These are phyloP conservation scores for Trifolium subterraneum DNA, from an alignment of 306 rosid genomes.

Conservation along the genomic window DNA sequence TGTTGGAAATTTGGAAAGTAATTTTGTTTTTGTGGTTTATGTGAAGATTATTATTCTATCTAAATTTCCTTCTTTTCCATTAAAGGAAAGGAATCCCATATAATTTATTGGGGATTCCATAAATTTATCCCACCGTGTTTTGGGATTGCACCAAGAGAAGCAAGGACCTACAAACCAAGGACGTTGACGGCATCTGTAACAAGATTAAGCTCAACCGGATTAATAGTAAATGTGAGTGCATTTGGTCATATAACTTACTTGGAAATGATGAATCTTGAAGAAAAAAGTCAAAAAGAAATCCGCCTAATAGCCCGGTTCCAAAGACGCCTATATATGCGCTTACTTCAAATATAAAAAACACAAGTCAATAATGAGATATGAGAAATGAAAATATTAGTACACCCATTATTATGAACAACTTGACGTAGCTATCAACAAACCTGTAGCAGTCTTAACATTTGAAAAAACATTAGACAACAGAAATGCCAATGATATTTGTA, in stretches of 20 bases:
- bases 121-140: neutral
- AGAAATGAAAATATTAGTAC: conserved; percentile 32
- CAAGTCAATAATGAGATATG: conserved; percentile 35
- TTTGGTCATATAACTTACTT: conserved; percentile 59
- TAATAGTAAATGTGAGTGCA: conserved; percentile 9
- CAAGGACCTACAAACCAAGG: neutral
- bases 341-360: conserved; percentile 56
- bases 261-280: conserved; percentile 64
- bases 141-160: conserved; percentile 4
- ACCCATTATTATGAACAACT: conserved; percentile 8
- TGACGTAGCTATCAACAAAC: conserved; percentile 51
- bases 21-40: neutral
- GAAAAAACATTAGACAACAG: conserved; percentile 70
- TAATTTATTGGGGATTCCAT: neutral
- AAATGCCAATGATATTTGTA: conserved; percentile 81
- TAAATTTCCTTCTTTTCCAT: too few species aligned
- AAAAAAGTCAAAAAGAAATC: conserved; percentile 65
- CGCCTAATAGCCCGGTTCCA: conserved; percentile 81
- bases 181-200: neutral
- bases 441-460: conserved; percentile 78
- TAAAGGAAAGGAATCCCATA: neutral
- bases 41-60: neutral
- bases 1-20: neutral
- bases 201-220: neutral
- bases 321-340: conserved; percentile 70